phyloP scores from a whole-genome alignment of 192 early-diverging fungal species.

The Coemansia sp. region DNA sequence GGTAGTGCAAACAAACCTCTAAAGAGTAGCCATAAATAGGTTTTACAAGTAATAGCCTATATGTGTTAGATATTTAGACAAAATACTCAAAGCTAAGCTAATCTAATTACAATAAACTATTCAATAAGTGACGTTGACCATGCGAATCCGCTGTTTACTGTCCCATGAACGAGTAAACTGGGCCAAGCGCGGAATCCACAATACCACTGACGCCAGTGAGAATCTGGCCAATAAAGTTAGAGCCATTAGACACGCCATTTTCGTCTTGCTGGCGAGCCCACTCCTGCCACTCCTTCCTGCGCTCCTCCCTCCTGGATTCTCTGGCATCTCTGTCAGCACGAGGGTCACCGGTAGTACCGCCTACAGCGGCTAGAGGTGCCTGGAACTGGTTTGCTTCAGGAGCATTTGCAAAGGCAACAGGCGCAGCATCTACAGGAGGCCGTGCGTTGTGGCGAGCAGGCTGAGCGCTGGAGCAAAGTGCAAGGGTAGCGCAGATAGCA shows the following conservation, averaged over 20 bases:
- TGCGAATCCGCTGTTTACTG: not conserved
- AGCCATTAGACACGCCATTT: constrained; percentile 48
- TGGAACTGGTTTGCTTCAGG: not conserved
- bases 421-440: constrained; percentile 19
- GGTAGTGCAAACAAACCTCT: not conserved
- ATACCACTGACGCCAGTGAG: constrained; percentile 55
- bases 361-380: not conserved
- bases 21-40: not conserved
- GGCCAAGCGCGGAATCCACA: constrained; percentile 55
- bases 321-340: constrained; percentile 26
- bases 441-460: constrained; percentile 27
- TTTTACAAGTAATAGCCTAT: not conserved
- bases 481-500: constrained; percentile 20
- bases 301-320: constrained; percentile 47
- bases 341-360: not conserved
- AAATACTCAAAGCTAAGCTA: not conserved
- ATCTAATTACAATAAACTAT: not conserved
- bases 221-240: constrained; percentile 46
- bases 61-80: not conserved
- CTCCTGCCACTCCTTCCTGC: constrained; percentile 50
- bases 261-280: constrained; percentile 45
- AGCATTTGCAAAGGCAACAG: constrained; percentile 25
- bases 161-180: constrained; percentile 45
- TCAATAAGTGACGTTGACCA: not conserved
- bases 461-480: constrained; percentile 24